Percentiles rank a stretch among this genome's conserved stretches.
Conservation (phyloP, 495 filamentous ascomycete species). For the Lophiostoma macrostomum region DNA sequence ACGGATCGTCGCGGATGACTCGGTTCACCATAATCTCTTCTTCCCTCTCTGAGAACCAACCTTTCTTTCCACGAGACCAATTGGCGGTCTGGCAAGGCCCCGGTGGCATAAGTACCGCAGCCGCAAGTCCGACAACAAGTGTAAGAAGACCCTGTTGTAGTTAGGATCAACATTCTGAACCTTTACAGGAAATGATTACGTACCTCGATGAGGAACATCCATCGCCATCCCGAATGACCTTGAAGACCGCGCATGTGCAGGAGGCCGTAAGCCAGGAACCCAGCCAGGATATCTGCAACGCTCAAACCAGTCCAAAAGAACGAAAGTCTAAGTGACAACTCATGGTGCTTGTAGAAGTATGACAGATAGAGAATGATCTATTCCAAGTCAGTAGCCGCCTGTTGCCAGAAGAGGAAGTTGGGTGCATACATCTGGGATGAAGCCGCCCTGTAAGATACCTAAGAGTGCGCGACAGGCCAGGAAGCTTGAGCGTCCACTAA, state of each 20-base stretch:
- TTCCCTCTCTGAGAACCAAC: slow-evolving; percentile 62
- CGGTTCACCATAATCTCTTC: slow-evolving; percentile 68
- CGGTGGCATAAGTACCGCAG: slow-evolving; percentile 67
- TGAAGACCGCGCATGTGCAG: slow-evolving; percentile 61
- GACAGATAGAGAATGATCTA: slow-evolving; percentile 61
- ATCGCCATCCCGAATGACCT: slow-evolving; percentile 68
- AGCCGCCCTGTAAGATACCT: slow-evolving; percentile 33
- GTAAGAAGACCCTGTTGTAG: slow-evolving; percentile 50
- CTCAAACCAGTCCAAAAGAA: slow-evolving; percentile 74
- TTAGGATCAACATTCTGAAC: slow-evolving; percentile 26
- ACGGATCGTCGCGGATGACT: slow-evolving; percentile 67
- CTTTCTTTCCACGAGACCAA: slow-evolving; percentile 65
- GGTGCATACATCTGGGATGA: slow-evolving; percentile 41
- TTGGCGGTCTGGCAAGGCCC: slow-evolving; percentile 69
- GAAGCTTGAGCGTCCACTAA: slow-evolving; percentile 23
- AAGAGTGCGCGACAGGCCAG: slow-evolving; percentile 22
- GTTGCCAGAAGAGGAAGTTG: neutral
- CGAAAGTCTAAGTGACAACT: slow-evolving; percentile 62
- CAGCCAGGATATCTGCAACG: slow-evolving; percentile 60
- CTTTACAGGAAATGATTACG: slow-evolving; percentile 2
- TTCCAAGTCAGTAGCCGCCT: neutral
- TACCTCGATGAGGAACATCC: slow-evolving; percentile 60
- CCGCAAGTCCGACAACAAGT: slow-evolving; percentile 59
- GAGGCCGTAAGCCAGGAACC: slow-evolving; percentile 70
- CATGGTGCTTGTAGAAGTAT: slow-evolving; percentile 71